Base-by-base conservation (phyloP, 2,329 filamentous ascomycete genomes). In the Fusarium vanettenii region DNA sequence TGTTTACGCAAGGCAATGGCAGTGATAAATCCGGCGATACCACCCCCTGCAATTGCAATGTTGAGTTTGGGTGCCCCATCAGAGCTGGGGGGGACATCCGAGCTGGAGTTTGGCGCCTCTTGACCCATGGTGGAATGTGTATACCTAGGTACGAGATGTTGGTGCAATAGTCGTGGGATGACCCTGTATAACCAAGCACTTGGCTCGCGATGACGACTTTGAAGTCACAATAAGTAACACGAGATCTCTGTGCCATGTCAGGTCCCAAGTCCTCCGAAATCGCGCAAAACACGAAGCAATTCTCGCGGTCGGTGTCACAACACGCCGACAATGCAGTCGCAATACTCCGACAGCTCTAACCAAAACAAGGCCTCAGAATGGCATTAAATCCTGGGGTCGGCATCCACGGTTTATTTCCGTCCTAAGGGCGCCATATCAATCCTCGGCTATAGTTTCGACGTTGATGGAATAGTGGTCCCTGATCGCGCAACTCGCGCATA, bases 391-490 rank as follows among this genome's bases (percentile, higher is more conserved):
- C 29, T 37, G 52, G 52, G 52, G 31, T 37, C n/a, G 52, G 31
- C 16, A 59, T 59, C 14, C 29, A 27, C 56, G 56, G 56, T 11
- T 41, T 59, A 59, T 59, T 59, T 29, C 56, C 56, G 22, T 14
- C 22, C 22, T 5, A n/a, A 27, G 33, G 9, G 22, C 10, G 5
- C 25, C 35, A 59, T 59, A 14, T 16, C 16, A 39, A 6, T 33
- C 18, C 25, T 61, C 37, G 59, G 27, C 20, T 45, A 48, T 16
- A 18, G 27, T 8, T 14, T 45, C 9, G 39, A 27, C 14, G 27
- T 56, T 64, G 61, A 64, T 64, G 61, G 20, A 56, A 64, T 57
- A 31, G 61, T 64, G 61, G 61, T 43, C 45, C 61, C 14, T 25
- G 48, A 64, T 64, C 16, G 48, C 61, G 61, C 61, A 57, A 64